Percentiles rank a stretch among this genome's conserved stretches.
Evolutionary conservation across 2,329 filamentous ascomycete genomes (phyloP).

Genomic region (Zalaria sp.): DNA sequence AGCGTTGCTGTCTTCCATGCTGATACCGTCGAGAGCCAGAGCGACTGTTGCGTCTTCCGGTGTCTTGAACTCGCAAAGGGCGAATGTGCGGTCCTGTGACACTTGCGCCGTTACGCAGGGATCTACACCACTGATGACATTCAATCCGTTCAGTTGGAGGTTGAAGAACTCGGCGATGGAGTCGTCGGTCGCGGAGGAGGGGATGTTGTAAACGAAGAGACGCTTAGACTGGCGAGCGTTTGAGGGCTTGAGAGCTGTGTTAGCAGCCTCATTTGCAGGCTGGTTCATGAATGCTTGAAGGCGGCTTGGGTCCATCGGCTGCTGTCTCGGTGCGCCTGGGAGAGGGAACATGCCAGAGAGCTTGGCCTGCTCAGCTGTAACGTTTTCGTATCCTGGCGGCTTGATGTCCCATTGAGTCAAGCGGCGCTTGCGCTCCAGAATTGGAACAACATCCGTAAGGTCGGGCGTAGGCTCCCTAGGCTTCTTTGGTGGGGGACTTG

Average conservation of each 20-base stretch:
- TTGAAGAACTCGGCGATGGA: constrained; percentile 78
- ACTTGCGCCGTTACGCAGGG: constrained; percentile 77
- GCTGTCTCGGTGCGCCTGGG: constrained; percentile 84
- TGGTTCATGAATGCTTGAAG: constrained; percentile 94
- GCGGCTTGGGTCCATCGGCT: constrained; percentile 87
- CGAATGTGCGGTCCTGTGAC: constrained; percentile 65
- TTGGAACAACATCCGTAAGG: constrained; percentile 68
- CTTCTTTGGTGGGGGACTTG: constrained; percentile 67
- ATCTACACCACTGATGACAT: constrained; percentile 70
- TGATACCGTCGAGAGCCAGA: constrained; percentile 75
- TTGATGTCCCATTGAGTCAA: constrained; percentile 99
- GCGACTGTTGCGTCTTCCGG: constrained; percentile 81
- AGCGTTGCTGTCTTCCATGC: constrained; percentile 62
- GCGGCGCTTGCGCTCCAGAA: constrained; percentile 77
- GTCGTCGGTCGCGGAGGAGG: constrained; percentile 60
- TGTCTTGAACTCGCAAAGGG: constrained; percentile 80
- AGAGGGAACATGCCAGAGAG: constrained; percentile 98
- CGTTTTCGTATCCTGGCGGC: constrained; percentile 92
- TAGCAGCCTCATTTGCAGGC: constrained; percentile 55
- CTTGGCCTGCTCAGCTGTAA: constrained; percentile 96
- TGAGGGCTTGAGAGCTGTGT: constrained; percentile 73
- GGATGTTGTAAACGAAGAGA: constrained; percentile 74
- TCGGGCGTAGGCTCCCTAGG: constrained; percentile 94
- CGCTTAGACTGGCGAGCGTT: constrained; percentile 92
- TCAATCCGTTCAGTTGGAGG: constrained; percentile 89